Evolutionary conservation across 2,329 filamentous ascomycete genomes (phyloP).

Genomic region (Orbilia brochopaga): DNA sequence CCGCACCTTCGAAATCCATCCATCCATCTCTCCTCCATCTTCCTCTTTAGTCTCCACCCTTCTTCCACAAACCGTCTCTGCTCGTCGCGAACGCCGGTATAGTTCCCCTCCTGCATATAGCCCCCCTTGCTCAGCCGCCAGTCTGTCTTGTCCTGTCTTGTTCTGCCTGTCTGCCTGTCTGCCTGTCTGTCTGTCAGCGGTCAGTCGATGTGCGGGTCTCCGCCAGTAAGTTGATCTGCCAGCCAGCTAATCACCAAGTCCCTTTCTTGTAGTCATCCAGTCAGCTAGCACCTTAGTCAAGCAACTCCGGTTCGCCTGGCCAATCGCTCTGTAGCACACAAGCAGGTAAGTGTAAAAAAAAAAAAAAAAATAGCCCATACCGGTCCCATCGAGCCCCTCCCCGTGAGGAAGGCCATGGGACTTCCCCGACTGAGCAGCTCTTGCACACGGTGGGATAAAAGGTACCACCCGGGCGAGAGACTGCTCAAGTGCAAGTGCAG

Average conservation of each 20-base stretch:
- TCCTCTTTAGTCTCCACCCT: conserved; percentile 34
- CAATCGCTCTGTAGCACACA: conserved; percentile 39
- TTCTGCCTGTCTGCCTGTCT: too few relatives aligned
- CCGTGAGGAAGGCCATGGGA: conserved; percentile 46
- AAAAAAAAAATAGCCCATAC: conserved; percentile 50
- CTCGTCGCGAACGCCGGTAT: conserved; percentile 2
- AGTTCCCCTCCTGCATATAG: neutral
- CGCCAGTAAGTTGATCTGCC: neutral
- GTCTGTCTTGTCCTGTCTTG: too few relatives aligned
- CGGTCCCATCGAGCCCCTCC: conserved; percentile 18
- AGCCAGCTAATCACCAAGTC: neutral
- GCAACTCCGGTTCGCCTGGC: conserved; percentile 16
- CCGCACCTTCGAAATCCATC: conserved; percentile 34
- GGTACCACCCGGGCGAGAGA: conserved; percentile 46
- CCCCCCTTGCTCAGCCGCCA: neutral
- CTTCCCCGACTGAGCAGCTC: conserved; percentile 46
- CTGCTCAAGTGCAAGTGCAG: conserved; percentile 30
- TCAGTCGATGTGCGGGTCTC: too few relatives aligned
- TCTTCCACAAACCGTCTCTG: conserved; percentile 27
- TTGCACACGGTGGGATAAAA: conserved; percentile 47
- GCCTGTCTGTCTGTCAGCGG: neutral
- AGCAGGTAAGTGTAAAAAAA: conserved; percentile 19
- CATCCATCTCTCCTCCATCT: conserved; percentile 32
- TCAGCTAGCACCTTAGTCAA: too few relatives aligned
- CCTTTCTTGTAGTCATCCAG: neutral